Percentiles rank a stretch among this genome's conserved stretches.
Conservation (phyloP, 768 basidiomycete species). For the Trametes elegans region DNA sequence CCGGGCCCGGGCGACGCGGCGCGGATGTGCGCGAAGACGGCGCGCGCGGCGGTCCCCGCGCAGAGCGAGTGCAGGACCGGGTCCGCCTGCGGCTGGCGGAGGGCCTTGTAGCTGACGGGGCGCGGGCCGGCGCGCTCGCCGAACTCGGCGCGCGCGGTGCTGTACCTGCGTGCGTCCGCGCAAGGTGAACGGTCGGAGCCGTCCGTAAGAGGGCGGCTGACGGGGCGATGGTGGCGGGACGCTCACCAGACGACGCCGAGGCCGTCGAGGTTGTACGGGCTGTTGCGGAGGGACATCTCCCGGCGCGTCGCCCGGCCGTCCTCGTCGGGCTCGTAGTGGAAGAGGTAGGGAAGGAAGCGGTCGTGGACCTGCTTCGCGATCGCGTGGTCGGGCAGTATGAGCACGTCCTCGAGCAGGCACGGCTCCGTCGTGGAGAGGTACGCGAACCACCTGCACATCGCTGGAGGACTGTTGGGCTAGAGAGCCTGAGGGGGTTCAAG, state of each 20-base stretch:
- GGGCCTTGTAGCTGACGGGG: constrained; percentile 26
- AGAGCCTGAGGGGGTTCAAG: not conserved
- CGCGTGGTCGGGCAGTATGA: constrained; percentile 27
- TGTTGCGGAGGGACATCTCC: constrained; percentile 27
- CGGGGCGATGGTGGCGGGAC: not conserved
- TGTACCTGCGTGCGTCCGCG: too few relatives aligned
- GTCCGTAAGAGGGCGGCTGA: not conserved
- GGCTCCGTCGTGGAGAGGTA: constrained; percentile 30
- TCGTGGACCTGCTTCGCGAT: constrained; percentile 31
- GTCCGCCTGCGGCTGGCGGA: constrained; percentile 29
- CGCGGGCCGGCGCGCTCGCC: constrained; percentile 26
- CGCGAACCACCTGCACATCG: constrained; percentile 33
- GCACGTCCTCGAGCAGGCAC: constrained; percentile 30
- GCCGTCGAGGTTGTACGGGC: constrained; percentile 28
- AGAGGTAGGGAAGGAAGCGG: constrained; percentile 27
- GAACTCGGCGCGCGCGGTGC: constrained; percentile 21
- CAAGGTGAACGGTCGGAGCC: not conserved
- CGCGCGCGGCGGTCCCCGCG: constrained; percentile 25
- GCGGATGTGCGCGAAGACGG: constrained; percentile 33
- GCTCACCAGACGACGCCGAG: constrained; percentile 27
- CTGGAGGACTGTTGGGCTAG: not conserved
- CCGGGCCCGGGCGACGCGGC: constrained; percentile 29
- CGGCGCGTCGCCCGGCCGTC: constrained; percentile 17
- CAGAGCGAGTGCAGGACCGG: constrained; percentile 26
- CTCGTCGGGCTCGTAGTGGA: constrained; percentile 25